Evolutionary conservation across 129 eudicot species (phyloP).

Genomic region (Lonicera japonica): DNA sequence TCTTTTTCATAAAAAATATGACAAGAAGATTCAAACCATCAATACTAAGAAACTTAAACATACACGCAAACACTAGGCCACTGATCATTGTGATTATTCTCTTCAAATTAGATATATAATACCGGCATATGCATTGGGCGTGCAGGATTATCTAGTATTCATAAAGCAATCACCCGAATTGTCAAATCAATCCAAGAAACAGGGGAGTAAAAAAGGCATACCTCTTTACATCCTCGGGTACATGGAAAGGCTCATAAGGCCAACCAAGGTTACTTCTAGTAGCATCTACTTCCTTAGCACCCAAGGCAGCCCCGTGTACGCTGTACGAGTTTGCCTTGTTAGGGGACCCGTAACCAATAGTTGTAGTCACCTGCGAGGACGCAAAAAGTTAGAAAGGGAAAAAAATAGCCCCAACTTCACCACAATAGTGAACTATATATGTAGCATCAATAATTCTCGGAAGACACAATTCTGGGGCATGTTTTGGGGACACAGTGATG

Average conservation of each 20-base stretch:
- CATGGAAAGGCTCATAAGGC: conserved; percentile 98
- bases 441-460: background rate
- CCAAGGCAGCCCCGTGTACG: conserved; percentile 87
- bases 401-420: background rate
- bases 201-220: conserved; percentile 19
- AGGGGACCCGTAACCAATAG: conserved; percentile 93
- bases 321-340: conserved; percentile 96
- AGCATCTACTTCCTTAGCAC: conserved; percentile 96
- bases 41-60: too few species aligned
- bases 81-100: too few species aligned
- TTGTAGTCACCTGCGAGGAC: conserved; percentile 73
- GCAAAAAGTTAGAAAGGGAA: background rate
- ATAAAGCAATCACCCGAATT: background rate
- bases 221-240: conserved; percentile 91
- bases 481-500: background rate
- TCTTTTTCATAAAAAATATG: too few species aligned
- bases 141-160: too few species aligned
- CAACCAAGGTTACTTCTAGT: conserved; percentile 87
- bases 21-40: too few species aligned
- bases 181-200: background rate
- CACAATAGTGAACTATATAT: background rate
- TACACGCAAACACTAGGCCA: too few species aligned
- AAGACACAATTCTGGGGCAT: background rate
- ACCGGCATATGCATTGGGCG: too few species aligned
- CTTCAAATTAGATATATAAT: too few species aligned